Conservation (phyloP, 441 rosid genomes). For the Jatropha podagrica region DNA sequence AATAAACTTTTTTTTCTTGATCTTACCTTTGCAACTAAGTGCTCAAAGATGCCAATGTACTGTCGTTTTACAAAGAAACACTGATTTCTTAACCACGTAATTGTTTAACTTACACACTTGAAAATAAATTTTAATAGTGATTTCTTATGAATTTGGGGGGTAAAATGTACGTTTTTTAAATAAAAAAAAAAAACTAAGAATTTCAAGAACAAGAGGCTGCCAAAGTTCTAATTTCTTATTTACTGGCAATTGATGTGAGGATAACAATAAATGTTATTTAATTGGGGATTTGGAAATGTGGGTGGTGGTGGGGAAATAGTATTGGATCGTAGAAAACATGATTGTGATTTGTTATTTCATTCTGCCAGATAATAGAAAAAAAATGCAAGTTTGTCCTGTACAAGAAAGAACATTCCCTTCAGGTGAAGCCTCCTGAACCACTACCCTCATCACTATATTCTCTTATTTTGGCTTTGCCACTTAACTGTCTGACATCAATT, state of each 20-base stretch:
- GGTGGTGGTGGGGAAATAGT: neutral
- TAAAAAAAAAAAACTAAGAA: too few species aligned
- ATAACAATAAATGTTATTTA: neutral
- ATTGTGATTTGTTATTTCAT: neutral
- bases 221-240: too few species aligned
- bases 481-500: neutral
- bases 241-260: neutral
- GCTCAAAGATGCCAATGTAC: neutral
- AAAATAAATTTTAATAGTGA: too few species aligned
- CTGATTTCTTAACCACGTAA: too few species aligned
- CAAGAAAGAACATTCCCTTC: neutral
- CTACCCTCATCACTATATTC: neutral
- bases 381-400: neutral
- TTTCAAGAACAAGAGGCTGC: too few species aligned
- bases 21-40: neutral
- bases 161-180: too few species aligned
- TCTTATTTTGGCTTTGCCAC: neutral
- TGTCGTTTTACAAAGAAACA: neutral
- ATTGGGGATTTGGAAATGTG: neutral
- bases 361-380: neutral
- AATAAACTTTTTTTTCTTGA: neutral
- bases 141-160: too few species aligned
- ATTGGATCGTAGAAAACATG: neutral
- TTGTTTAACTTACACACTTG: too few species aligned
- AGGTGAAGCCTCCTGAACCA: neutral